Evolutionary conservation across 169 alveolate genomes (phyloP), one percentile per base, ranked within the genome.

Genomic region (Plasmodium relictum): DNA sequence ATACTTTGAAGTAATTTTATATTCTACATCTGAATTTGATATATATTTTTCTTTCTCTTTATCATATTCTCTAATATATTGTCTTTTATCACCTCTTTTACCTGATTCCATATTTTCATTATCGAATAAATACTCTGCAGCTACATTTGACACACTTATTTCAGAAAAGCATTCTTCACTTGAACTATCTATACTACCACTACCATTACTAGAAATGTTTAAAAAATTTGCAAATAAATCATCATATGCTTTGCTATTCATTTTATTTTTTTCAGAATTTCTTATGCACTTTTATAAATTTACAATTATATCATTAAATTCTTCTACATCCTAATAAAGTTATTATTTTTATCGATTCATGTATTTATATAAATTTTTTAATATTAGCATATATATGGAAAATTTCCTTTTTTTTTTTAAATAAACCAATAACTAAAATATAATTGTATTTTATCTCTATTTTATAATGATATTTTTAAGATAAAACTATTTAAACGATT

Each of bases 21-120:
- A 31, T 61, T 66, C 86, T 10, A 22, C 16, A 52, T 78, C 89
- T 10, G 68, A 31, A n/a, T 31, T 12, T 1, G 70, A 37, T 18
- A 8, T 9, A 14, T 24, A 22, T 24, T 31, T 42, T 16, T 31
- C 45, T 0, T 18, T 22, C 20, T 44, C 44, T 22, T 22, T 22
- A 10, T 70, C 41, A 4, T 61, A 22, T 24, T n/a, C 41, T 20
- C 4, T 16, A 10, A 4, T 8, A 2, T 0, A 16, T 22, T 26
- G 0, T 61, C 44, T 61, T 61, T 20, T 7, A 7, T n/a, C n/a
- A 3, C 18, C 10, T 37, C 20, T 62, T 26, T 10, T 22, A 5
- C 37, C 20, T 65, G 56, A 31, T 4, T 56, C 6, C 2, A 20
- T 14, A 56, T 14, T 16, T 56, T 56, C 26, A 20, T 56, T 22